Base-by-base conservation (phyloP, 805 yeast genomes). In the Lachancea cidri region DNA sequence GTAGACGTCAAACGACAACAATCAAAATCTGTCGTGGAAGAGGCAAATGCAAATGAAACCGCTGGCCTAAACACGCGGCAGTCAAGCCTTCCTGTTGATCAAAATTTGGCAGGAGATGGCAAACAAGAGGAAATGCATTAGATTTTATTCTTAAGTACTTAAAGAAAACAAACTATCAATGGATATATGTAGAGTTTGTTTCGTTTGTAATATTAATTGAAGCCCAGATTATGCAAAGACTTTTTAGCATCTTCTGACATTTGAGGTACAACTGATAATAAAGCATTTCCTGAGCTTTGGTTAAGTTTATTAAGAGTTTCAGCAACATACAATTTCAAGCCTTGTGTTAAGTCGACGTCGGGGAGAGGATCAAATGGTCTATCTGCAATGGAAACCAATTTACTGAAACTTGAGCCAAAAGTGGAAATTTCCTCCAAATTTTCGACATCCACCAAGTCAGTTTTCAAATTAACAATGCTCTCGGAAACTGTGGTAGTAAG, bases 391-490 rank as follows among this genome's bases (percentile, higher is more conserved):
- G 84, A 74, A 1, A 74, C 77, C 44, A 93, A 69, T 55, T 76
- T 80, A 39, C 94, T 85, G 62, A 77, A 93, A 39, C 81, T 78
- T 0, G 96, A 82, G 2, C 98, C 98, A 64, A 89, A 93, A 2
- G 93, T 71, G 0, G 88, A 65, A 37, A 82, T 73, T 46, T 88
- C 95, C 39, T 83, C 88, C 22, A 74, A 53, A 49, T 81, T 83
- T 31, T 67, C 60, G 3, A 64, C 45, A 42, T 66, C 71, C 34
- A 68, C 47, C 36, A 62, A 68, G 31, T 70, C 67, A n/a, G 54
- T 52, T 15, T 61, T 68, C 30, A 62, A 44, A 34, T 63, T 62
- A 8, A 60, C 64, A 34, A 69, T 64, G 31, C 74, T 63, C 36
- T 66, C 66, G 4, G 67, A 62, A 5, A 63, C 48, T 4, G 63